Base-by-base conservation (phyloP, 129 eudicot species). In the Arctium minus region DNA sequence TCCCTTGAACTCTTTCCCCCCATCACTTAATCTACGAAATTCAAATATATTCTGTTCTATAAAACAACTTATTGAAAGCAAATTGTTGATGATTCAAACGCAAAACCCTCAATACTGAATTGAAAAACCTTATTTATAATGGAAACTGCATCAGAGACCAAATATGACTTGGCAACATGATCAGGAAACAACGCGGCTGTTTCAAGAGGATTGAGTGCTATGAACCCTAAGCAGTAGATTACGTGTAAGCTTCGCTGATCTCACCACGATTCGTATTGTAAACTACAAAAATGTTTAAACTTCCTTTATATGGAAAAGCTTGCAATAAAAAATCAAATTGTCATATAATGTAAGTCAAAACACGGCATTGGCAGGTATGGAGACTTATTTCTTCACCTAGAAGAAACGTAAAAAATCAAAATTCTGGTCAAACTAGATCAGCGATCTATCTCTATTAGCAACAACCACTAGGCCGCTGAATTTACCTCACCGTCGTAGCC, bases 1-100 rank as follows among this genome's bases (percentile, higher is more conserved):
- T 89, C 86, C 75, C 79, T 93, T 33, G 98, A 93, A 85, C 82
- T 88, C 39, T 77, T 89, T 30, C 84, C 91, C 56, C 98, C 98
- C 98, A 93, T 93, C 40, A 65, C 70, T 76, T 32, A 86, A 78
- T 68, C 75, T 72, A 37, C 29, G 15, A 42, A 73, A 11, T 39
- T 37, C 39, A 74, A 72, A 18, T 67, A 17, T 37, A 36, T 29
- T 75, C 11, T 40, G n/a, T 60, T 73, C 30, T 42, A 27, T 1
- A 69, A 70, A 32, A 36, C 22, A 69, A 44, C 4, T 35, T 70
- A 8, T 72, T 32, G 31, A 53, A 81, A 36, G 30, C 84, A 72
- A 72, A 33, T 50, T 80, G 78, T 2, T 22, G 64, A 72, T 12
- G 53, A 80, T 56, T 56, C 77, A 7, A 83, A 84, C 13, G 32